phyloP scores from a whole-genome alignment of 768 basidiomycete genomes.

The Erythrobasidium yunnanense region DNA sequence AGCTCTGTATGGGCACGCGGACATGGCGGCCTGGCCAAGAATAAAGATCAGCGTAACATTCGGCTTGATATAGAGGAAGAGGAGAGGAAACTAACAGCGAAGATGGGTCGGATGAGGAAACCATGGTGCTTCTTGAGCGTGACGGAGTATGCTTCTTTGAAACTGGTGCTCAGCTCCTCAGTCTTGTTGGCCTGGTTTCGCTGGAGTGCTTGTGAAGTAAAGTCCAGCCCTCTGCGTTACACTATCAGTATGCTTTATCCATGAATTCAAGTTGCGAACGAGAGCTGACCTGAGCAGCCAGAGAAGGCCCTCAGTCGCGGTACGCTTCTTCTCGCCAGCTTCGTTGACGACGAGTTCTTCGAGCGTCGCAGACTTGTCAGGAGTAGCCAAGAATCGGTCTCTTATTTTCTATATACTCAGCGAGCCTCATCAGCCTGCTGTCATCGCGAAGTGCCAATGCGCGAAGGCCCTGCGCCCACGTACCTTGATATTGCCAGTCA shows the following conservation, averaged over 20 bases:
- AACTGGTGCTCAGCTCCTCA: conserved; percentile 61
- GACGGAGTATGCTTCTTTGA: conserved; percentile 65
- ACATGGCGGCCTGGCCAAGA: conserved; percentile 52
- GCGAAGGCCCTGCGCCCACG: conserved; percentile 35
- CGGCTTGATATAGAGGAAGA: no score
- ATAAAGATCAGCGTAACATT: neutral
- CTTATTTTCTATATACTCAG: conserved; percentile 76
- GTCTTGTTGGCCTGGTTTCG: conserved; percentile 56
- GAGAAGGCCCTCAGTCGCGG: conserved; percentile 79
- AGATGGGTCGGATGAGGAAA: conserved; percentile 54
- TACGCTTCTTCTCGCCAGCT: conserved; percentile 69
- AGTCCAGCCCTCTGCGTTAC: conserved; percentile 71
- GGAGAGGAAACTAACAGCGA: conserved; percentile 49
- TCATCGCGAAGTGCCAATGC: neutral
- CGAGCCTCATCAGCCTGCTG: neutral
- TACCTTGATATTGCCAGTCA: conserved; percentile 84
- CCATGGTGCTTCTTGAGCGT: conserved; percentile 79
- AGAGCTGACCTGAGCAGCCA: conserved; percentile 61
- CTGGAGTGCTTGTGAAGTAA: conserved; percentile 73
- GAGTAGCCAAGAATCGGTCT: conserved; percentile 59
- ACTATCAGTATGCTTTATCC: no score
- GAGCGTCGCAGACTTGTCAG: conserved; percentile 60
- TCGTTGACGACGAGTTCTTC: conserved; percentile 75
- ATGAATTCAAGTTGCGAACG: no score
- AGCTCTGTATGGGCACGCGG: conserved; percentile 55